These are phyloP conservation scores for Copromyces sp. DNA, from an alignment of 495 filamentous ascomycete species.

Conservation along the genomic window DNA sequence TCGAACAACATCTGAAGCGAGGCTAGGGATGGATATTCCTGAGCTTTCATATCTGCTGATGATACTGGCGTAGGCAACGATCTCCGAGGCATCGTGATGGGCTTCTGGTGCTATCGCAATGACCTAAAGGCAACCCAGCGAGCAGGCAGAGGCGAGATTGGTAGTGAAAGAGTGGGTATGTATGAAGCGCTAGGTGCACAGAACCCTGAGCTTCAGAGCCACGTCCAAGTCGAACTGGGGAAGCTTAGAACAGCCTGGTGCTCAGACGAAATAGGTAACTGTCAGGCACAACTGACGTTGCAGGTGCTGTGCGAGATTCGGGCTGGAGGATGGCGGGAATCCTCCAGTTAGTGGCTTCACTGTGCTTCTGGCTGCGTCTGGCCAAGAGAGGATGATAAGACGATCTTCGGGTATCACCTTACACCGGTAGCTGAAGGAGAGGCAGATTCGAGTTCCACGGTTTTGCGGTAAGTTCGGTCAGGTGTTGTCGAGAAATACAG, in stretches of 20 bases:
- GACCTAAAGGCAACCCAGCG: not conserved
- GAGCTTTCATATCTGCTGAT: conserved; percentile 70
- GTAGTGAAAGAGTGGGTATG: not conserved
- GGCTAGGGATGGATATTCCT: conserved; percentile 54
- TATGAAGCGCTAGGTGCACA: not conserved
- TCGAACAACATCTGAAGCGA: conserved; percentile 50
- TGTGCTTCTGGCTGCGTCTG: not conserved
- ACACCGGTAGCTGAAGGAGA: not conserved
- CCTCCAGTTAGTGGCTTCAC: not conserved
- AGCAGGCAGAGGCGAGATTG: not conserved
- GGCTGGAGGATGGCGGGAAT: not conserved
- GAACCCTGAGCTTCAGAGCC: not conserved
- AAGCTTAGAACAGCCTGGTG: not conserved
- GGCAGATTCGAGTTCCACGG: not conserved
- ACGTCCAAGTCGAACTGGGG: not conserved
- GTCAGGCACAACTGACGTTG: not conserved
- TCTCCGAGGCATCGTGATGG: conserved; percentile 55
- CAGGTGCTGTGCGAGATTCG: not conserved
- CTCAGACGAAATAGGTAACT: not conserved
- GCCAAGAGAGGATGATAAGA: not conserved
- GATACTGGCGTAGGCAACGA: conserved; percentile 71
- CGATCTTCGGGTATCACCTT: not conserved
- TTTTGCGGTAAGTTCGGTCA: not conserved
- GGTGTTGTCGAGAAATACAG: not conserved
- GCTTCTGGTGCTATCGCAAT: not conserved